Evolutionary conservation across 2,329 filamentous ascomycete genomes (phyloP).

Genomic region (Pestalotiopsis sp.): DNA sequence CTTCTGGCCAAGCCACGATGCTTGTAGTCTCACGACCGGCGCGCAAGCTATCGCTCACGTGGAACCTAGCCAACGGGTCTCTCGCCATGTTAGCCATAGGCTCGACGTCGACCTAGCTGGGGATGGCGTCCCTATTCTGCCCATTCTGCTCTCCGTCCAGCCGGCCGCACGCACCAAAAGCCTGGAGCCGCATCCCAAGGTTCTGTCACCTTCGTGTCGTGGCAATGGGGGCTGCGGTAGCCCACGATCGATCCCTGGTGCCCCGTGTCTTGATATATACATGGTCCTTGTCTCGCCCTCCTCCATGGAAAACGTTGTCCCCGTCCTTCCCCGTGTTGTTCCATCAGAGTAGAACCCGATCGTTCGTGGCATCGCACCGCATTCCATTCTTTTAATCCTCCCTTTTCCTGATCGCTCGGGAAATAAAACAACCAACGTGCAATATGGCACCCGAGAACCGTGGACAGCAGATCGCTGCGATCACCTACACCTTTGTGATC

Average conservation of each 20-base stretch:
- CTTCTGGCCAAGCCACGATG: background rate
- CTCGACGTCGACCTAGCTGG: background rate
- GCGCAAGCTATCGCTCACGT: background rate
- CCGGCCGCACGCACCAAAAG: background rate
- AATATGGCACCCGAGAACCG: slow-evolving; percentile 16
- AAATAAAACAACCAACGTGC: background rate
- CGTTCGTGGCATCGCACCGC: background rate
- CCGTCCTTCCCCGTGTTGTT: background rate
- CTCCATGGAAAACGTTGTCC: background rate
- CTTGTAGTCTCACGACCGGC: background rate
- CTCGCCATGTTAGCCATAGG: background rate
- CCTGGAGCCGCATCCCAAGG: background rate
- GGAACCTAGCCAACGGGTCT: background rate
- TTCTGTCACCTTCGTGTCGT: background rate
- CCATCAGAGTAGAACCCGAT: background rate
- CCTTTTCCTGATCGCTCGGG: background rate
- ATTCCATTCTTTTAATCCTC: background rate
- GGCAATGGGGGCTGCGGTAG: background rate
- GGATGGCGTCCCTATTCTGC: background rate
- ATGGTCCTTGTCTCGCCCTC: background rate
- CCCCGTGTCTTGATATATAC: background rate
- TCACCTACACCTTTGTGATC: slow-evolving; percentile 32
- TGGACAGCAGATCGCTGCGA: slow-evolving; percentile 25
- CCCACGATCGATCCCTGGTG: background rate
- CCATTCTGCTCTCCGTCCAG: background rate